These are phyloP conservation scores for Tephrocybe sp. DNA, from an alignment of 768 basidiomycete species.

Conservation along the genomic window DNA sequence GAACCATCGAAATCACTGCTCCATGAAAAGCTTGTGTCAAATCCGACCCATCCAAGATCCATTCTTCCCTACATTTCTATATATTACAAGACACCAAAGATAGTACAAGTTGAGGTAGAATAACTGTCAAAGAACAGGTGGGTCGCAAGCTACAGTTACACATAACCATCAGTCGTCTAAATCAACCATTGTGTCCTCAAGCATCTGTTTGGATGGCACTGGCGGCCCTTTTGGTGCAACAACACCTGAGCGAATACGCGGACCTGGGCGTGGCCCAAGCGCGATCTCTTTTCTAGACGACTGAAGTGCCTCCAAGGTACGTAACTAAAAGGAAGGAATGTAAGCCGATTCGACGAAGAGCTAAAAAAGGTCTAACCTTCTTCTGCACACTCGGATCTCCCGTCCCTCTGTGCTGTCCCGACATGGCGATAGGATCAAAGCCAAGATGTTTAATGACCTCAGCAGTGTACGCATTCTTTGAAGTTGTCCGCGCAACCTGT, in stretches of 20 bases:
- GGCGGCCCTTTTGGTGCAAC: slow-evolving; percentile 27
- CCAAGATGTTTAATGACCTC: slow-evolving; percentile 68
- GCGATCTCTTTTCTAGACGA: slow-evolving; percentile 47
- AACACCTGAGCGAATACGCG: slow-evolving; percentile 62
- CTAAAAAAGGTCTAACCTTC: slow-evolving; percentile 44
- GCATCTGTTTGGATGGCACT: not conserved
- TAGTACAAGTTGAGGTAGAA: not conserved
- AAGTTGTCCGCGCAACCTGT: slow-evolving; percentile 11
- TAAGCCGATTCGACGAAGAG: slow-evolving; percentile 1
- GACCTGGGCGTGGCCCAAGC: slow-evolving; percentile 64
- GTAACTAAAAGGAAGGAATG: slow-evolving; percentile 1
- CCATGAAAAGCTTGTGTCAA: no score
- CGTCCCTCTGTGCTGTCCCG: slow-evolving; percentile 40
- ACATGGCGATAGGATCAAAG: slow-evolving; percentile 71
- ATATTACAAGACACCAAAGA: no score
- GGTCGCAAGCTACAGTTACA: not conserved
- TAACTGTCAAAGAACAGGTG: no score
- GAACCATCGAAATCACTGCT: no score
- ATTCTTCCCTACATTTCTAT: no score
- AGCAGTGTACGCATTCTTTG: slow-evolving; percentile 59
- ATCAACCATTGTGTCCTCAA: slow-evolving; percentile 35
- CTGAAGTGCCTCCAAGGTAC: slow-evolving; percentile 44
- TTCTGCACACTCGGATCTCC: slow-evolving; percentile 40
- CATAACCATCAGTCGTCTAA: slow-evolving; percentile 32
- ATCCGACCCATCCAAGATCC: no score